Evolutionary conservation across 202 grass and related monocot genomes (phyloP).

Genomic region (Brachypodium distachyon): DNA sequence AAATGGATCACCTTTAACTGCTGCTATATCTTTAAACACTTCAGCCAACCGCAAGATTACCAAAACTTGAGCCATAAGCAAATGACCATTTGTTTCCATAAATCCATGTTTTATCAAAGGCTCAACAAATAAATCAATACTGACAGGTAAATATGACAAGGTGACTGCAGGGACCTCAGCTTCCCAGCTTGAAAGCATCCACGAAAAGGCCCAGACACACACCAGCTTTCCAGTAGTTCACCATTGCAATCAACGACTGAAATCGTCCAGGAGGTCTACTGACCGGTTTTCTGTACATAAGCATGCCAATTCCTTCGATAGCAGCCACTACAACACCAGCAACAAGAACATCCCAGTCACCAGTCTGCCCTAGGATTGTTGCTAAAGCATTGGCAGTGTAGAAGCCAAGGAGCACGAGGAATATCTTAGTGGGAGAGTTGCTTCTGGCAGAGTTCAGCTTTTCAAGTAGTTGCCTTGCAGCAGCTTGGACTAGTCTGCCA

Average conservation of each 20-base stretch:
- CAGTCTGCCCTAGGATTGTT: constrained; percentile 88
- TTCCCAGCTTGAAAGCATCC: constrained; percentile 90
- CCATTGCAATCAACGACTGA: constrained; percentile 46
- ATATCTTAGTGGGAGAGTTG: constrained; percentile 76
- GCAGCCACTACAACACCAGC: constrained; percentile 74
- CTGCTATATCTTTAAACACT: background rate
- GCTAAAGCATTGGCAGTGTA: constrained; percentile 91
- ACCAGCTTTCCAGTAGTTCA: constrained; percentile 94
- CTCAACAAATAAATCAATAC: background rate
- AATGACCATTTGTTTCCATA: background rate
- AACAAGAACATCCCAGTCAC: constrained; percentile 97
- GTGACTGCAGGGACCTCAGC: constrained; percentile 23
- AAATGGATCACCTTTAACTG: background rate
- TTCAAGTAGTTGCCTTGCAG: constrained; percentile 52
- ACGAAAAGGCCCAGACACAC: constrained; percentile 89
- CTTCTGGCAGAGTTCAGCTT: constrained; percentile 74
- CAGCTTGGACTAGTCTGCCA: constrained; percentile 56
- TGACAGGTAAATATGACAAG: background rate
- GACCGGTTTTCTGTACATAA: constrained; percentile 73
- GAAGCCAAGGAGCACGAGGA: constrained; percentile 86
- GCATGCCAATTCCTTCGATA: constrained; percentile 88
- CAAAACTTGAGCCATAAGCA: background rate
- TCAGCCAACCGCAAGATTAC: background rate
- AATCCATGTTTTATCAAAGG: background rate
- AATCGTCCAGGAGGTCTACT: constrained; percentile 38